These are phyloP conservation scores for Trypanosoma congolense DNA, from an alignment of 208 protist species.

Conservation along the genomic window DNA sequence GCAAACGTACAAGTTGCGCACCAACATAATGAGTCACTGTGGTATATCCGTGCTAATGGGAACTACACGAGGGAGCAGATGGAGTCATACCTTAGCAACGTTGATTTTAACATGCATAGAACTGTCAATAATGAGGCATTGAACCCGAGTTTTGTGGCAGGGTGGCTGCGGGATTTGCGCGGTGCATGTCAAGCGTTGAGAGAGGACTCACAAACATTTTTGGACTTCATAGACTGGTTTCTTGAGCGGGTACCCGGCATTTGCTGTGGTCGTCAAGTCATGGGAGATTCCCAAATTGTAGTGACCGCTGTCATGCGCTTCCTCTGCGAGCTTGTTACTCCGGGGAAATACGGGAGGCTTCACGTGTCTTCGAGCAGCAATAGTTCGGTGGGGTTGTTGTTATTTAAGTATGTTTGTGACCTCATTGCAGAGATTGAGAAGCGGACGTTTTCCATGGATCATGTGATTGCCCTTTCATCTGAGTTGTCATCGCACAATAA, in stretches of 20 bases:
- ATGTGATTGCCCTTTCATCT: conserved; percentile 42
- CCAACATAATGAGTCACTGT: conserved; percentile 69
- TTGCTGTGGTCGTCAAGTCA: conserved; percentile 43
- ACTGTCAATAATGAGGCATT: conserved; percentile 44
- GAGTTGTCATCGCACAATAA: conserved; percentile 35
- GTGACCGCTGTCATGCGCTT: conserved; percentile 69
- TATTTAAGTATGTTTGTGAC: conserved; percentile 71
- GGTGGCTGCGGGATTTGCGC: conserved; percentile 82
- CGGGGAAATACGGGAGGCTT: conserved; percentile 38
- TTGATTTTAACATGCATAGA: conserved; percentile 66
- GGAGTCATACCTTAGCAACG: conserved; percentile 46
- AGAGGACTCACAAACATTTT: conserved; percentile 32
- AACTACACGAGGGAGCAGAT: conserved; percentile 38
- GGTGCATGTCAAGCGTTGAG: conserved; percentile 55
- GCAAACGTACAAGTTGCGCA: conserved; percentile 78
- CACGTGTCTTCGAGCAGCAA: conserved; percentile 30
- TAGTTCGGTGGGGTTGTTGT: conserved; percentile 56
- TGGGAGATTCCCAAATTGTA: conserved; percentile 51
- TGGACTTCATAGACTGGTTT: conserved; percentile 80
- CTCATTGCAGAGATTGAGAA: conserved; percentile 59
- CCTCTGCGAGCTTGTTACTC: conserved; percentile 54
- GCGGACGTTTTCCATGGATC: conserved; percentile 53
- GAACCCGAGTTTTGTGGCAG: conserved; percentile 59
- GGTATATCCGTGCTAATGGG: conserved; percentile 30
- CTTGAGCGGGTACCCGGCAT: conserved; percentile 35